These are phyloP conservation scores for Hypoxylon sp. DNA, from an alignment of 2,329 filamentous ascomycete species.

Conservation along the genomic window DNA sequence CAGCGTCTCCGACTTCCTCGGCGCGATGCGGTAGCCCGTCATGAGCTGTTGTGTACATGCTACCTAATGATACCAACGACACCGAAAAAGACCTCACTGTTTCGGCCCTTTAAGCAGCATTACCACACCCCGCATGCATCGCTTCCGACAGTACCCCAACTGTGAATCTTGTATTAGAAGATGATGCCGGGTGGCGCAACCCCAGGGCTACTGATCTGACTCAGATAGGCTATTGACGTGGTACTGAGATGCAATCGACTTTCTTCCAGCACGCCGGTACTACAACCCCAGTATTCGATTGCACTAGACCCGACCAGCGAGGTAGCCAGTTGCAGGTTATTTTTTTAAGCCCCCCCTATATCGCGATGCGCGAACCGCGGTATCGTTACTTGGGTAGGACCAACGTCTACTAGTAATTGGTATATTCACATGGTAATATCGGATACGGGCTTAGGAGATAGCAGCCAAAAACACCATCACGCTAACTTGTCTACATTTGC, in stretches of 20 bases:
- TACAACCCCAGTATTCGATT: conserved; percentile 22
- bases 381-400: background rate
- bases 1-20: background rate
- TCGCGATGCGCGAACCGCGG: background rate
- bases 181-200: conserved; percentile 20
- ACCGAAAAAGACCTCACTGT: conserved; percentile 8
- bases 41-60: conserved; percentile 22
- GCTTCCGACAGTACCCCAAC: conserved; percentile 17
- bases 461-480: background rate
- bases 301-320: conserved; percentile 22
- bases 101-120: conserved; percentile 40
- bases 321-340: background rate
- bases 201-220: conserved; percentile 34
- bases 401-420: no score
- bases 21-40: conserved; percentile 1
- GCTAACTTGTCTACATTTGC: background rate
- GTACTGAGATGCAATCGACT: conserved; percentile 41
- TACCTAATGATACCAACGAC: conserved; percentile 4
- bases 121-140: conserved; percentile 39
- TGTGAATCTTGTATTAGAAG: conserved; percentile 13
- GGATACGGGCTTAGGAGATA: conserved; percentile 2
- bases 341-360: conserved; percentile 1
- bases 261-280: conserved; percentile 37
- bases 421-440: background rate
- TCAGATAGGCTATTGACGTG: conserved; percentile 43